These are phyloP conservation scores for Acanthamoeba triangularis DNA, from an alignment of 208 protist species.

Conservation along the genomic window DNA sequence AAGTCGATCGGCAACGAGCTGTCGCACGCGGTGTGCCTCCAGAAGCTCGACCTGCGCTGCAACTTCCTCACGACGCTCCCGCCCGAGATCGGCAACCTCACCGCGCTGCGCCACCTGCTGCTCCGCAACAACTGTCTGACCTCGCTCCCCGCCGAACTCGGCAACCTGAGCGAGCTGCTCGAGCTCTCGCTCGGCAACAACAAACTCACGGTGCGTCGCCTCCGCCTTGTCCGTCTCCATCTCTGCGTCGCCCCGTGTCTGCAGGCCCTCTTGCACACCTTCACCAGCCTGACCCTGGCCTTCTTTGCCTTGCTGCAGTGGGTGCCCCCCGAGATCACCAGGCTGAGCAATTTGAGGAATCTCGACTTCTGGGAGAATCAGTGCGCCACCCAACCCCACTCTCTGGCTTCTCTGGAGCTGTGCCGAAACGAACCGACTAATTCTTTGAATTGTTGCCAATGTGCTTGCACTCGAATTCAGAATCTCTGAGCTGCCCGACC, in stretches of 20 bases:
- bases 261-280: no score
- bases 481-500: not conserved
- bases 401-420: not conserved
- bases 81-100: conserved; percentile 24
- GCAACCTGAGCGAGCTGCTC: not conserved
- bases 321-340: not conserved
- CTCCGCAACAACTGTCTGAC: conserved; percentile 47
- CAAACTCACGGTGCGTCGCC: not conserved
- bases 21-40: not conserved
- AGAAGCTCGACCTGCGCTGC: conserved; percentile 25
- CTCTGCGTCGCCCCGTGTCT: no score
- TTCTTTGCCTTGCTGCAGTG: not conserved
- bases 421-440: no score
- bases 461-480: not conserved
- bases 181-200: conserved; percentile 33
- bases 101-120: conserved; percentile 1
- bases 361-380: conserved; percentile 17
- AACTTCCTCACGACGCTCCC: conserved; percentile 26
- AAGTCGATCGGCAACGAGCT: not conserved
- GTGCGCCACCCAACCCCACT: not conserved
- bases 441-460: no score
- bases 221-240: no score
- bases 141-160: not conserved
- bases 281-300: not conserved
- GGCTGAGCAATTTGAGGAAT: conserved; percentile 43